A percentile compares a stretch with the other conserved stretches of the same genome.
phyloP scores from a whole-genome alignment of 2,329 filamentous ascomycete species.

The Ophiostoma montium region DNA sequence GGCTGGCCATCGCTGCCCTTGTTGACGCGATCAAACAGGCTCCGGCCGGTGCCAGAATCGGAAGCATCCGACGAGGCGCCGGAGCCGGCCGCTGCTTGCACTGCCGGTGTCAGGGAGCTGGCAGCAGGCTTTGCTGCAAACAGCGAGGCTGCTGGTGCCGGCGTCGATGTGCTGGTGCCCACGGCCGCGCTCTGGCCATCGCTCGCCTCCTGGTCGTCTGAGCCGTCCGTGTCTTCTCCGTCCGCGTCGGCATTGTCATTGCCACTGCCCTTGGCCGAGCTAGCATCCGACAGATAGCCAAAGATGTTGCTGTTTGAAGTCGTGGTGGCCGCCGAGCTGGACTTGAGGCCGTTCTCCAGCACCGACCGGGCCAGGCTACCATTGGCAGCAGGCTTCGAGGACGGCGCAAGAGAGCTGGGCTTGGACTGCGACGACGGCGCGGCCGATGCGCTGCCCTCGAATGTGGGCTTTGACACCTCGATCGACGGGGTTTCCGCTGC shows the following conservation, averaged over 20 bases:
- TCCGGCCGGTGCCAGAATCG: conserved; percentile 32
- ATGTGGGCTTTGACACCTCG: conserved; percentile 15
- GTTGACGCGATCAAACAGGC: conserved; percentile 41
- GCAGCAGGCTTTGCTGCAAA: conserved; percentile 21
- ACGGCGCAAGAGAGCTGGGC: conserved; percentile 19
- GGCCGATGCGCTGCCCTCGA: conserved; percentile 14
- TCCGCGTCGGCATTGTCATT: conserved; percentile 29
- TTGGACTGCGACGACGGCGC: conserved; percentile 16
- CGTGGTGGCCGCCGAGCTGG: conserved; percentile 1
- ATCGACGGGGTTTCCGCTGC: neutral
- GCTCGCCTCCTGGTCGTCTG: conserved; percentile 29
- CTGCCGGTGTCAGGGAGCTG: conserved; percentile 7
- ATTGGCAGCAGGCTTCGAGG: conserved; percentile 21
- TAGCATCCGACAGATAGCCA: conserved; percentile 42
- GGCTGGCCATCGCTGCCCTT: conserved; percentile 36
- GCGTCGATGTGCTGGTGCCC: conserved; percentile 27
- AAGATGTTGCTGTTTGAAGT: conserved; percentile 42
- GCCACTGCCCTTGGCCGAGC: conserved; percentile 40
- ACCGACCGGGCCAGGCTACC: conserved; percentile 29
- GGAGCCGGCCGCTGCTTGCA: conserved; percentile 14
- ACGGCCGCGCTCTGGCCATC: conserved; percentile 28
- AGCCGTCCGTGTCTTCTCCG: conserved; percentile 23
- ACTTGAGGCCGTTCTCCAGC: conserved; percentile 20
- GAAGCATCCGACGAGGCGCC: conserved; percentile 28
- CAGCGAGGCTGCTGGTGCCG: conserved; percentile 22